Evolutionary conservation across 208 protist genomes (phyloP), one percentile per base, ranked within the genome.

Genomic region (Chromosphaera perkinsii): DNA sequence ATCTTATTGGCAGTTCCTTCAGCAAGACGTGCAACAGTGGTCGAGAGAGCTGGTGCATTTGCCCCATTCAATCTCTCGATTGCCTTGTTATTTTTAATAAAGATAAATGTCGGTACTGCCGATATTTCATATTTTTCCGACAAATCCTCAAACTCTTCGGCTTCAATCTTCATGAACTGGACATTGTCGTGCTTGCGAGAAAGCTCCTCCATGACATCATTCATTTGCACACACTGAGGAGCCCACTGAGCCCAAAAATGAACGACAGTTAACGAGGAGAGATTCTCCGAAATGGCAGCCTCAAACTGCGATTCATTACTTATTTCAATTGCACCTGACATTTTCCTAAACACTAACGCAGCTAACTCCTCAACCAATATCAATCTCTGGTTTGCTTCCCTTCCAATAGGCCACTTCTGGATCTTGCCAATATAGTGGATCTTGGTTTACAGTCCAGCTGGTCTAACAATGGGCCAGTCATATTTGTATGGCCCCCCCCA

Each of bases 41-140:
- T 31, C 20, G 36, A 14, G 22, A 75, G 42, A 14, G 35, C 61
- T 26, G 58, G 49, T 9, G 57, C 49, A 45, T 66, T 58, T 22
- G 60, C 69, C 9, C 56, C 58, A 27, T 67, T 22, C 9, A 75
- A n/a, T 10, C 48, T 43, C 20, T 67, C 59, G 17, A 63, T n/a
- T 27, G 40, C 54, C 32, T 42, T 60, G 14, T 45, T 35, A 60
- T 42, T 56, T 58, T 73, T 66, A 35, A 75, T 1, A 22, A 75
- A 48, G 22, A 75, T 17, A 33, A 75, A 3, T 2, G 69, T 69
- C 1, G 69, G 69, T 12, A 75, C 69, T 17, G 58, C 58, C n/a
- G 10, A 37, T 26, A 75, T 40, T 2, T 60, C 52, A 29, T 63
- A 69, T 40, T 75, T 31, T 32, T 75, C 69, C 0, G 52, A 51